Base-by-base conservation (phyloP, 2,329 filamentous ascomycete genomes). In the Cladophialophora yegresii region DNA sequence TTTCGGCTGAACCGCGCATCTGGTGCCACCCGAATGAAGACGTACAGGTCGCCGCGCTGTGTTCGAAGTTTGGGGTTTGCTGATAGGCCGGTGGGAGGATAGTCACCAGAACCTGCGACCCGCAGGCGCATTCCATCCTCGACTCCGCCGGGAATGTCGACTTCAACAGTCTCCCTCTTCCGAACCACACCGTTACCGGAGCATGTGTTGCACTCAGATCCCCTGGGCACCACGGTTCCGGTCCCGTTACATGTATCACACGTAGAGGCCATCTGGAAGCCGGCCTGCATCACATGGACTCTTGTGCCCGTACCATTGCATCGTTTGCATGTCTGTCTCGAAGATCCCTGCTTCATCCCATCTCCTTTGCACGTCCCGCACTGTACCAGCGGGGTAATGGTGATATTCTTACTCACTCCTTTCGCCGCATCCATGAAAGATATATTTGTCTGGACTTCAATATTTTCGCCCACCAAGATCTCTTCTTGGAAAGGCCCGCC, bases 351-450 rank as follows among this genome's bases (percentile, higher is more conserved):
- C 81, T 96, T 98, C 76, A 98, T 73, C 0, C 95, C 95, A 70
- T 84, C 91, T 56, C 95, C 95, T 12, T 83, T 81, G 74, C 95
- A 99, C 12, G 91, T 92, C 69, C 87, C 86, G 74, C 95, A 99
- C 66, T 89, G 82, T 22, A 89, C 87, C 71, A 96, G 79, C 0
- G 95, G 93, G 8, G 89, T 91, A 71, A 97, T 90, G 70, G 84
- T 86, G 64, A 99, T 91, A n/a, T 92, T 89, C 79, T 96, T 96
- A 73, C 83, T 88, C 7, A 89, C 89, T 40, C 95, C 95, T 78
- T 96, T 96, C 9, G 95, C 95, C 6, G 95, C 92, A 75, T 99
- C 95, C 87, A 95, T 90, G 77, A 99, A 99, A 0, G 90, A 92
- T 71, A 99, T 93, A 75, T 86, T 95, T 56, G 91, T 88, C 77